A percentile compares a stretch with the other conserved stretches of the same genome.
phyloP scores from a whole-genome alignment of 2,329 filamentous ascomycete species.

The Aspergillus ibericus region DNA sequence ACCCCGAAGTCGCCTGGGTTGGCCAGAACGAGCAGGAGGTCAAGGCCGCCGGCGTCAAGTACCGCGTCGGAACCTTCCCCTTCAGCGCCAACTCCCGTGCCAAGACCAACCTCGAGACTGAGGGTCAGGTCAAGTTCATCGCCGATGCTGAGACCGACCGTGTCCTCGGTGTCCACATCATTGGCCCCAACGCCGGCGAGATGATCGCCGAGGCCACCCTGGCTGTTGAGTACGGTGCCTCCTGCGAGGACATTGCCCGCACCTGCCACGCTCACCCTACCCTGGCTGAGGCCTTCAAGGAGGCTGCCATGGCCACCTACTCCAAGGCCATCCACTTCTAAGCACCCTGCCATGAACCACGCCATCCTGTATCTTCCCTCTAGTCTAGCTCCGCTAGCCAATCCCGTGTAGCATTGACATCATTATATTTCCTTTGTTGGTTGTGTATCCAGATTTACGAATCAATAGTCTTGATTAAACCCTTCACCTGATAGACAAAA shows the following conservation, averaged over 20 bases:
- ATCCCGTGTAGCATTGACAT: constrained; percentile 40
- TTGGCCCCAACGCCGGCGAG: constrained; percentile 93
- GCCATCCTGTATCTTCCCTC: constrained; percentile 15
- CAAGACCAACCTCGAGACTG: constrained; percentile 96
- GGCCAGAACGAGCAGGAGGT: constrained; percentile 96
- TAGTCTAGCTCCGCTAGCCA: constrained; percentile 40
- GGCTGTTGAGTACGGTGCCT: constrained; percentile 94
- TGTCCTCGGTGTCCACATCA: constrained; percentile 92
- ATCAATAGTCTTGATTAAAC: neutral
- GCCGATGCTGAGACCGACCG: constrained; percentile 95
- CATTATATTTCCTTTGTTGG: constrained; percentile 30
- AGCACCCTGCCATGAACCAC: constrained; percentile 19
- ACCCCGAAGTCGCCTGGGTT: constrained; percentile 98
- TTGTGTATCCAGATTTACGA: neutral
- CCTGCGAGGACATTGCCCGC: constrained; percentile 88
- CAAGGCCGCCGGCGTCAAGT: constrained; percentile 84
- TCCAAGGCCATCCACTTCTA: constrained; percentile 95
- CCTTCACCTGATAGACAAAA: neutral
- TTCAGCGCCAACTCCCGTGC: constrained; percentile 98
- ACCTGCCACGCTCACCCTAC: constrained; percentile 97
- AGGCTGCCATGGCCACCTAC: constrained; percentile 97
- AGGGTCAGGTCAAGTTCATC: constrained; percentile 96
- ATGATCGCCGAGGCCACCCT: constrained; percentile 98
- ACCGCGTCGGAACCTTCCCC: constrained; percentile 91
- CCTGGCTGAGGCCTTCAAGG: constrained; percentile 96